Evolutionary conservation across 257 asterid genomes (phyloP), one percentile per base, ranked within the genome.

Genomic region (Anisodus acutangulus): DNA sequence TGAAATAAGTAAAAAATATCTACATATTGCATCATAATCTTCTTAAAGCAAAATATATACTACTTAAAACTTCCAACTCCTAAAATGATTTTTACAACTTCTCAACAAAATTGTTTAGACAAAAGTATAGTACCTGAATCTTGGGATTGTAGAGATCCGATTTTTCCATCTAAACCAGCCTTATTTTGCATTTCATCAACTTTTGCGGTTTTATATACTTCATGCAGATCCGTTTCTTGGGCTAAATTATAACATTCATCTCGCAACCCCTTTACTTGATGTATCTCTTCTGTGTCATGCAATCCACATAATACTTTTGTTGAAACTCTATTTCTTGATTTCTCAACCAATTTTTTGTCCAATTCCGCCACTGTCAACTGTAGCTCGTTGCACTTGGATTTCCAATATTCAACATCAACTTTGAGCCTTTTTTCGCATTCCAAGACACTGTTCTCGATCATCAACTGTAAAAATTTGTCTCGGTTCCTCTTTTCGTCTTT

Each of bases 401-500:
- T 89, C 94, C 92, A 90, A 66, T 67, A 80, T 66, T 78, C 91
- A 84, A 84, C 74, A 54, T 90, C 90, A 22, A 2, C 80, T 69
- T 83, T 90, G 93, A 54, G 91, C 91, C 81, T 84, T 88, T 90
- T 91, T 87, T 90, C 95, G 55, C 88, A 85, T n/a, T 89, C 90
- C 90, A 91, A 80, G 76, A 89, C 93, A 62, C 84, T 87, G 78
- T 88, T 93, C 86, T 90, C 93, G 45, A 86, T 82, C 92, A 90
- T 84, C 90, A 90, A 85, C 63, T 78, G 83, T 17, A 87, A 67
- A 72, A 90, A 59, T 86, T 78, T 82, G 45, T 83, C 88, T 53
- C 26, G 26, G 26, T 22, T 22, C 26, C 26, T 22, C 26, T 22
- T 22, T 22, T 22, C 26, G 26, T 22, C 26, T 22, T 22, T 22